A percentile compares a stretch with the other conserved stretches of the same genome.
phyloP scores from a whole-genome alignment of 2,329 filamentous ascomycete genomes.

The Ilyonectria destructans region DNA sequence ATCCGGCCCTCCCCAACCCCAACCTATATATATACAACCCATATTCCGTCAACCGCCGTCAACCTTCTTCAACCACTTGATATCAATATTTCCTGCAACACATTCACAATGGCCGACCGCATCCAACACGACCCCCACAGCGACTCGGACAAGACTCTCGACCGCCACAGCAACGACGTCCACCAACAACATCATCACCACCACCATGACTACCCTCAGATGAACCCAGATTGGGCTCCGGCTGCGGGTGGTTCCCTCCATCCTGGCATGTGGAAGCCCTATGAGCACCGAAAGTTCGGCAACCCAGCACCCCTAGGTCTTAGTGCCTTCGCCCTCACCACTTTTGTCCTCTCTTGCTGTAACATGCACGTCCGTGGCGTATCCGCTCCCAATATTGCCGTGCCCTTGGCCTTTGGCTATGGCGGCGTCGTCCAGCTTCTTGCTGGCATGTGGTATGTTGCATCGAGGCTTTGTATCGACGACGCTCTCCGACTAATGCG shows the following conservation, averaged over 20 bases:
- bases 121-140: slow-evolving; percentile 41
- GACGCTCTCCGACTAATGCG: slow-evolving; percentile 22
- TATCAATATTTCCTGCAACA: slow-evolving; percentile 7
- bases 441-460: slow-evolving; percentile 87
- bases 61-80: slow-evolving; percentile 11
- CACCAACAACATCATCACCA: slow-evolving; percentile 47
- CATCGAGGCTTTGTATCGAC: background rate
- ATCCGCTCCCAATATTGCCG: slow-evolving; percentile 75
- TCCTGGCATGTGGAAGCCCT: slow-evolving; percentile 76
- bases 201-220: slow-evolving; percentile 47
- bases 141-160: slow-evolving; percentile 48
- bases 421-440: slow-evolving; percentile 83
- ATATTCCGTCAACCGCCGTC: slow-evolving; percentile 16
- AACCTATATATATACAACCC: slow-evolving; percentile 23
- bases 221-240: slow-evolving; percentile 46
- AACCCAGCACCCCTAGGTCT: slow-evolving; percentile 87
- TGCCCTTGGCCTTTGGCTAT: slow-evolving; percentile 81
- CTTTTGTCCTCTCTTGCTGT: slow-evolving; percentile 83
- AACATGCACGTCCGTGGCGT: slow-evolving; percentile 79
- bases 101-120: slow-evolving; percentile 43
- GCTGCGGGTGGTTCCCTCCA: slow-evolving; percentile 83
- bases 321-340: slow-evolving; percentile 85
- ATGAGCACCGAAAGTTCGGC: slow-evolving; percentile 80
- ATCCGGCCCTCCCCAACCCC: slow-evolving; percentile 14
- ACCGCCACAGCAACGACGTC: slow-evolving; percentile 35